A percentile compares a stretch with the other conserved stretches of the same genome.
Conservation (phyloP, 2,329 filamentous ascomycete genomes). For the Colletotrichum falcatum region DNA sequence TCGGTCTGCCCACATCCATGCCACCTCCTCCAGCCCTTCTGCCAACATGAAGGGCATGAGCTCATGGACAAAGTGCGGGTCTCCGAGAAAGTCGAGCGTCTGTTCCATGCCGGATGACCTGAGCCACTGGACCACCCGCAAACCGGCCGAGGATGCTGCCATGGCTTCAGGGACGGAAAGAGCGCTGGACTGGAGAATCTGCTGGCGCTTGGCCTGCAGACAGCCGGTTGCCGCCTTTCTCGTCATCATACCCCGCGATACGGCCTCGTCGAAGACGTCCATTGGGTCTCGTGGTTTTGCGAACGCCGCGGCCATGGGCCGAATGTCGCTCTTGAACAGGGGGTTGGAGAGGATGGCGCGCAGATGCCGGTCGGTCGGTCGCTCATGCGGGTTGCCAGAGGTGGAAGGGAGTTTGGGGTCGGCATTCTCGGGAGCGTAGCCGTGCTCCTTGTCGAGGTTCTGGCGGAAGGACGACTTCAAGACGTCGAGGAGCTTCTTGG, state of each 20-base stretch:
- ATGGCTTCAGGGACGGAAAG: slow-evolving; percentile 51
- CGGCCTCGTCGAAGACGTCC: slow-evolving; percentile 68
- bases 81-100: slow-evolving; percentile 58
- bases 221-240: slow-evolving; percentile 65
- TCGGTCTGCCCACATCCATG: slow-evolving; percentile 62
- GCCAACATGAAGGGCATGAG: slow-evolving; percentile 64
- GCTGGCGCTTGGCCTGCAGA: slow-evolving; percentile 60
- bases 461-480: slow-evolving; percentile 69
- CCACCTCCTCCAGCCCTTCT: slow-evolving; percentile 63
- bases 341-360: slow-evolving; percentile 69
- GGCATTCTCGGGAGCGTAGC: slow-evolving; percentile 53
- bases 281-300: slow-evolving; percentile 56
- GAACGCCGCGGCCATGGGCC: slow-evolving; percentile 34
- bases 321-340: slow-evolving; percentile 59
- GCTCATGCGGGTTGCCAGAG: slow-evolving; percentile 44
- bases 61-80: slow-evolving; percentile 52
- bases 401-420: slow-evolving; percentile 32
- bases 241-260: slow-evolving; percentile 68
- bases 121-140: slow-evolving; percentile 66
- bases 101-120: slow-evolving; percentile 61
- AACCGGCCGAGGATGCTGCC: slow-evolving; percentile 58
- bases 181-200: slow-evolving; percentile 51
- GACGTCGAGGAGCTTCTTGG: slow-evolving; percentile 66
- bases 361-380: slow-evolving; percentile 63
- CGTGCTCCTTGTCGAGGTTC: slow-evolving; percentile 69